Conservation (phyloP, 768 basidiomycete species). For the Lactifluus piperatus region DNA sequence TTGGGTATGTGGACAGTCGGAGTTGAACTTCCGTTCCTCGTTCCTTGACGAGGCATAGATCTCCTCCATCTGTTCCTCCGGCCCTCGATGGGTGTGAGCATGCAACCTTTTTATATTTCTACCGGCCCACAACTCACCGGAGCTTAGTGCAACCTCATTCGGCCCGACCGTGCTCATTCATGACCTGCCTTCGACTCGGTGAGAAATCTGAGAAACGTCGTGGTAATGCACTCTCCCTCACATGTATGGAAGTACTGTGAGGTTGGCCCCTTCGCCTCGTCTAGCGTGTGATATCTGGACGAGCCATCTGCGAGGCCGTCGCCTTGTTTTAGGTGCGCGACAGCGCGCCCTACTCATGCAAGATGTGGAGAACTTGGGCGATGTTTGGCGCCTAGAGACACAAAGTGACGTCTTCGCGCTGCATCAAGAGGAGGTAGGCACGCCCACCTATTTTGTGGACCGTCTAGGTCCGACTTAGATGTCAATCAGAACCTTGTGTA, state of each 20-base stretch:
- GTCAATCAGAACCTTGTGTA: constrained; percentile 18
- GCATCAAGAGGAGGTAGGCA: constrained; percentile 40
- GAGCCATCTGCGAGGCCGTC: constrained; percentile 39
- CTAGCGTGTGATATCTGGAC: constrained; percentile 48
- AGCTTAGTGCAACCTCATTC: constrained; percentile 19
- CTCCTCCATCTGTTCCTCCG: constrained; percentile 19
- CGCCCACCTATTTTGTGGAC: background rate
- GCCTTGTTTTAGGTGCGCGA: constrained; percentile 48
- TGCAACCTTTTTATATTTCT: background rate
- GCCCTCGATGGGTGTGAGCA: constrained; percentile 17
- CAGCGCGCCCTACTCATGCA: constrained; percentile 42
- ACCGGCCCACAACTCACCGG: background rate
- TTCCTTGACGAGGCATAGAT: constrained; percentile 3
- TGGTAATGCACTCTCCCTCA: background rate
- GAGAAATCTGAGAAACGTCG: background rate
- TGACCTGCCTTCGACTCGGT: constrained; percentile 6
- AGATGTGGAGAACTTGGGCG: constrained; percentile 36
- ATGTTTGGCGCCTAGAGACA: constrained; percentile 38
- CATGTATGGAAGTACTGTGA: background rate
- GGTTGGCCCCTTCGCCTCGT: background rate
- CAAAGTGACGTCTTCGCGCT: constrained; percentile 58
- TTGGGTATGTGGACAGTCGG: background rate
- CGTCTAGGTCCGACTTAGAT: background rate
- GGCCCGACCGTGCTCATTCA: constrained; percentile 9
- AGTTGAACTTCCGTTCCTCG: background rate